phyloP scores from a whole-genome alignment of 768 basidiomycete species.

The Suillus subluteus region DNA sequence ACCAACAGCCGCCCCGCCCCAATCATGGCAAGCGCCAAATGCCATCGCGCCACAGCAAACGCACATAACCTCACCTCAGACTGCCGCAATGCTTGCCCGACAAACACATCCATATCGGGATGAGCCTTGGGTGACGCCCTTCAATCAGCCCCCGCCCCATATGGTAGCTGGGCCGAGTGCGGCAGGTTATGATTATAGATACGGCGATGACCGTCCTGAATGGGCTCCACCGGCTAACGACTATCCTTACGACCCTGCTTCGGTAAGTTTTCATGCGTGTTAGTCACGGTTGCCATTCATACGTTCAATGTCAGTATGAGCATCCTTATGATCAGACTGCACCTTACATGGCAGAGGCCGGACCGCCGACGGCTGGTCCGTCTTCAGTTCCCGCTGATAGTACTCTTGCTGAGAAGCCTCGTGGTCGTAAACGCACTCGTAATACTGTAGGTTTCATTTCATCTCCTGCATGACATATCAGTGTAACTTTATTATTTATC shows the following conservation, averaged over 20 bases:
- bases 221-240: slow-evolving; percentile 49
- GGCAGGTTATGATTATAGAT: slow-evolving; percentile 60
- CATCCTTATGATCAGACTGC: slow-evolving; percentile 57
- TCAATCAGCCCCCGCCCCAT: slow-evolving; percentile 52
- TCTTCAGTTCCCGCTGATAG: slow-evolving; percentile 33
- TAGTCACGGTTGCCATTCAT: background rate
- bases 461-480: slow-evolving; percentile 11
- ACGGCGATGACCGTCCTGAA: slow-evolving; percentile 58
- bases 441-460: slow-evolving; percentile 46
- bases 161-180: slow-evolving; percentile 50
- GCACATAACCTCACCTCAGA: slow-evolving; percentile 53
- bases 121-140: slow-evolving; percentile 59
- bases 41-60: slow-evolving; percentile 70
- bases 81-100: slow-evolving; percentile 50
- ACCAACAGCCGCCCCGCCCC: slow-evolving; percentile 53
- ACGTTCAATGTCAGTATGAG: slow-evolving; percentile 46
- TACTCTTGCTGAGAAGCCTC: slow-evolving; percentile 45
- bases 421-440: slow-evolving; percentile 73
- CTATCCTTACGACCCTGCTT: slow-evolving; percentile 56
- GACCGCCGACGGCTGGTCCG: slow-evolving; percentile 48
- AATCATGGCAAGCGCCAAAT: slow-evolving; percentile 65
- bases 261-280: slow-evolving; percentile 40
- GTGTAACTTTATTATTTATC: slow-evolving; percentile 9
- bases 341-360: slow-evolving; percentile 60
- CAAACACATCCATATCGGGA: slow-evolving; percentile 50